Conservation (phyloP, 2,329 filamentous ascomycete species). For the Epichloe gansuensis region DNA sequence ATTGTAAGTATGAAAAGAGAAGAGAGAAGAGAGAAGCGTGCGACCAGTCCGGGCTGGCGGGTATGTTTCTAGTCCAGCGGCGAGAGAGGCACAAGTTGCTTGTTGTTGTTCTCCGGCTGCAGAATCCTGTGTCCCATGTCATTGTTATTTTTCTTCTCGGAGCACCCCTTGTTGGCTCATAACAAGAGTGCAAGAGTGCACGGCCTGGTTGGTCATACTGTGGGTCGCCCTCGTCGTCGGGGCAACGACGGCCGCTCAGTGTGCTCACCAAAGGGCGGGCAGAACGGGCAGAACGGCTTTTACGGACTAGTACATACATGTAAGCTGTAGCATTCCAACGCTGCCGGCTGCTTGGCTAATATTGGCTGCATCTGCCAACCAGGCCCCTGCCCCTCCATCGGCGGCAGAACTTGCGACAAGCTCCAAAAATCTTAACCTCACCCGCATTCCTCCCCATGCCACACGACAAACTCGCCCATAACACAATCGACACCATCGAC, state of each 20-base stretch:
- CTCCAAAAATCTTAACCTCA: not conserved
- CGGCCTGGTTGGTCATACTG: conserved; percentile 7
- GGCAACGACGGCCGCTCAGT: conserved; percentile 9
- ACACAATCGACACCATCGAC: not conserved
- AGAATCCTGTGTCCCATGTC: not conserved
- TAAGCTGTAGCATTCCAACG: too few species aligned
- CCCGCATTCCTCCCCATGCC: conserved; percentile 7
- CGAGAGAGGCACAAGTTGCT: conserved; percentile 1
- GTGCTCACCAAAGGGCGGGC: too few species aligned
- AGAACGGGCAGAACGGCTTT: too few species aligned
- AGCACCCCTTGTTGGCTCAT: not conserved
- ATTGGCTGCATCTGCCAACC: not conserved
- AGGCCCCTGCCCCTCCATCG: not conserved
- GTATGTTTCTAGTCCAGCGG: not conserved
- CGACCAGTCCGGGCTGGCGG: not conserved
- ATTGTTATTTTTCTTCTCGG: not conserved
- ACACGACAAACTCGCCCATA: not conserved
- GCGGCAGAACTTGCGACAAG: not conserved
- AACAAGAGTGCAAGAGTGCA: not conserved
- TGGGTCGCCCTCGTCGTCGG: conserved; percentile 10
- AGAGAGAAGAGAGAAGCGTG: not conserved
- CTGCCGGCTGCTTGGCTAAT: not conserved
- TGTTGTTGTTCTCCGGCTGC: conserved; percentile 14
- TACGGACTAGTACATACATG: too few species aligned
- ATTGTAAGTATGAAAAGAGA: conserved; percentile 15